Evolutionary conservation across 768 basidiomycete genomes (phyloP).

Genomic region (Boletus sp.): DNA sequence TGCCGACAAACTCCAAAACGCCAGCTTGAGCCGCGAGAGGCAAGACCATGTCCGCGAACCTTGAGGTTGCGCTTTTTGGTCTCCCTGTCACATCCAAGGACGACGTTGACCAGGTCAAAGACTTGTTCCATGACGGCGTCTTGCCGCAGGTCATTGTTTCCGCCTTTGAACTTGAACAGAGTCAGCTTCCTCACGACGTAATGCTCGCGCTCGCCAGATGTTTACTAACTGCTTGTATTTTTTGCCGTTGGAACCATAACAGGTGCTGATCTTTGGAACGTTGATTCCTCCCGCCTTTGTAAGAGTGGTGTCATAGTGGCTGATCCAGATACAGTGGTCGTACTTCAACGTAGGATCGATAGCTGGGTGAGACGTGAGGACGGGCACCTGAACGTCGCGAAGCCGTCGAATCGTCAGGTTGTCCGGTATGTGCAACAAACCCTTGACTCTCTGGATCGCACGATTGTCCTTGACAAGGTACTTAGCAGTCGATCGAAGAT

Average conservation of each 20-base stretch:
- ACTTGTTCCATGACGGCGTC: slow-evolving; percentile 99
- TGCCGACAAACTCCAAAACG: slow-evolving; percentile 85
- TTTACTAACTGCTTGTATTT: slow-evolving; percentile 79
- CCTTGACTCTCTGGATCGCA: slow-evolving; percentile 23
- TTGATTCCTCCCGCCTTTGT: slow-evolving; percentile 74
- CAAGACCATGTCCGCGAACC: slow-evolving; percentile 82
- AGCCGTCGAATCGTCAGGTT: slow-evolving; percentile 47
- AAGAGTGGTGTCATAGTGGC: slow-evolving; percentile 57
- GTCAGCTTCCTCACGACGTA: background rate
- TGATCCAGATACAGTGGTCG: slow-evolving; percentile 65
- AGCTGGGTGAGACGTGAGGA: slow-evolving; percentile 70
- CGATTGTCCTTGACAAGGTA: slow-evolving; percentile 45
- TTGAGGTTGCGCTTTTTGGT: slow-evolving; percentile 69
- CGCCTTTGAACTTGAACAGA: slow-evolving; percentile 80
- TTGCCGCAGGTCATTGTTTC: slow-evolving; percentile 89
- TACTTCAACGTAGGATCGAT: slow-evolving; percentile 74
- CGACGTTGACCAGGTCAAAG: slow-evolving; percentile 82
- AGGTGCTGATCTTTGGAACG: slow-evolving; percentile 75
- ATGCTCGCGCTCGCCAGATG: background rate
- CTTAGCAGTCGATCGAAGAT: slow-evolving; percentile 60
- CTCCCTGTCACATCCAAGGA: slow-evolving; percentile 71
- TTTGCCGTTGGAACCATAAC: slow-evolving; percentile 63
- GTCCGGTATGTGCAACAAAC: slow-evolving; percentile 43
- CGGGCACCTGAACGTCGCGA: slow-evolving; percentile 66
- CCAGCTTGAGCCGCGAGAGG: slow-evolving; percentile 81